phyloP scores from a whole-genome alignment of 495 filamentous ascomycete genomes.

The Jackrogersella multiformis region DNA sequence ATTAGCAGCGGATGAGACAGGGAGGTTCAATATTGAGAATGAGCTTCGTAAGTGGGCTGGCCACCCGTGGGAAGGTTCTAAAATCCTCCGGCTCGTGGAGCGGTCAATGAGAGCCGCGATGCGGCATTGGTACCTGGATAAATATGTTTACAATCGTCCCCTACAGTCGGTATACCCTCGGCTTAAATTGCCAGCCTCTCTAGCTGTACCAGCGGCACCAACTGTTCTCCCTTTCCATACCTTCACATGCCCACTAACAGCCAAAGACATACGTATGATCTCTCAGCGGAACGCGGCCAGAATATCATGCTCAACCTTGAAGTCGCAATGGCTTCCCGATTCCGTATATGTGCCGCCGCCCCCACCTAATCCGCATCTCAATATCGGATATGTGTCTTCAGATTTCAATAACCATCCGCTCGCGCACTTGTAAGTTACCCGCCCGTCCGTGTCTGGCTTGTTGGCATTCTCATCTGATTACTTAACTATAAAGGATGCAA shows the following conservation, averaged over 20 bases:
- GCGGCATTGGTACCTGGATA: slow-evolving; percentile 90
- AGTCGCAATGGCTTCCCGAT: slow-evolving; percentile 83
- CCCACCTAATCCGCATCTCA: slow-evolving; percentile 83
- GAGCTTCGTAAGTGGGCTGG: slow-evolving; percentile 75
- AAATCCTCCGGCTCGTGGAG: slow-evolving; percentile 86
- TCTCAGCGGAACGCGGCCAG: slow-evolving; percentile 94
- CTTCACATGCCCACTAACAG: slow-evolving; percentile 93
- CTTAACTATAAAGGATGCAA: slow-evolving; percentile 73
- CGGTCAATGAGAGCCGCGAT: slow-evolving; percentile 78
- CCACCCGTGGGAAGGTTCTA: slow-evolving; percentile 85
- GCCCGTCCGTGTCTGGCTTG: not conserved
- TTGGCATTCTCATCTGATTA: slow-evolving; percentile 3
- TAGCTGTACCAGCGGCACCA: slow-evolving; percentile 87
- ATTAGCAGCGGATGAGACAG: slow-evolving; percentile 40
- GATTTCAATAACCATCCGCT: slow-evolving; percentile 99
- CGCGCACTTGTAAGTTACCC: slow-evolving; percentile 73
- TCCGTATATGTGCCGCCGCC: slow-evolving; percentile 84
- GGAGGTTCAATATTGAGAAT: slow-evolving; percentile 45
- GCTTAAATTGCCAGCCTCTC: slow-evolving; percentile 75
- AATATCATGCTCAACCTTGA: slow-evolving; percentile 88
- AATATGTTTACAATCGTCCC: slow-evolving; percentile 70
- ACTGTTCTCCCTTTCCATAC: slow-evolving; percentile 99
- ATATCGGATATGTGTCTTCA: slow-evolving; percentile 95
- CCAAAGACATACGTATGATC: slow-evolving; percentile 93
- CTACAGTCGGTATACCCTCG: slow-evolving; percentile 71